Evolutionary conservation across 257 asterid species (phyloP).

Genomic region (Agastache rugosa): DNA sequence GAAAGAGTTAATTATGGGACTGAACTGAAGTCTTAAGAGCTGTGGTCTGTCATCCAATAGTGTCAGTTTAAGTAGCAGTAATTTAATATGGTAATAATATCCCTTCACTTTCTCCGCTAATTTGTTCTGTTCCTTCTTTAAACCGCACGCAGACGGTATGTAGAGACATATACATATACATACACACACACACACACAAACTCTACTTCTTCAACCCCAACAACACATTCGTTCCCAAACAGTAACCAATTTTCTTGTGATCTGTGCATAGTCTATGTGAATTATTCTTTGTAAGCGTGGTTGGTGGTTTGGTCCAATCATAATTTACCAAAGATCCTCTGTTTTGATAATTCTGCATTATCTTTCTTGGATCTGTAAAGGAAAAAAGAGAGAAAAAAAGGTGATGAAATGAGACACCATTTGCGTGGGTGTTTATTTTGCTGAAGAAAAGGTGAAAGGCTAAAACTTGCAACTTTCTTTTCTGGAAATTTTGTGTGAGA

Average conservation of each 20-base stretch:
- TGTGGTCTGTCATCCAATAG: slow-evolving; percentile 39
- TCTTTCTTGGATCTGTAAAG: slow-evolving; percentile 61
- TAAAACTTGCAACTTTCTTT: slow-evolving; percentile 35
- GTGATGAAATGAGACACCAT: slow-evolving; percentile 35
- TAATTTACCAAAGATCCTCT: slow-evolving; percentile 36
- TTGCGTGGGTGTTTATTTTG: slow-evolving; percentile 38
- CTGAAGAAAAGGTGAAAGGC: slow-evolving; percentile 41
- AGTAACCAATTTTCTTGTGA: slow-evolving; percentile 53
- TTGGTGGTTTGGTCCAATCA: slow-evolving; percentile 49
- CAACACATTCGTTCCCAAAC: slow-evolving; percentile 32
- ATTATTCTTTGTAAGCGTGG: slow-evolving; percentile 50
- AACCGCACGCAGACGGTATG: slow-evolving; percentile 34
- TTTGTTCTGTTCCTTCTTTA: slow-evolving; percentile 43
- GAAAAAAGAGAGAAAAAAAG: slow-evolving; percentile 9
- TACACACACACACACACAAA: slow-evolving; percentile 14
- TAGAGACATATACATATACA: slow-evolving; percentile 19
- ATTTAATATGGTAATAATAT: slow-evolving; percentile 38
- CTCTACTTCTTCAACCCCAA: slow-evolving; percentile 34
- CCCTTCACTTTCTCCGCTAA: slow-evolving; percentile 57
- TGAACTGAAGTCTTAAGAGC: neutral
- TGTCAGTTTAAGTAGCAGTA: slow-evolving; percentile 28
- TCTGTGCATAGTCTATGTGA: slow-evolving; percentile 52
- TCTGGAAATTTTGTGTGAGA: slow-evolving; percentile 40
- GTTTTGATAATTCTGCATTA: slow-evolving; percentile 58
- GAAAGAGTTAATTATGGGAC: slow-evolving; percentile 15